Evolutionary conservation across 768 basidiomycete species (phyloP).

Genomic region (Dacryopinax primogenitus): DNA sequence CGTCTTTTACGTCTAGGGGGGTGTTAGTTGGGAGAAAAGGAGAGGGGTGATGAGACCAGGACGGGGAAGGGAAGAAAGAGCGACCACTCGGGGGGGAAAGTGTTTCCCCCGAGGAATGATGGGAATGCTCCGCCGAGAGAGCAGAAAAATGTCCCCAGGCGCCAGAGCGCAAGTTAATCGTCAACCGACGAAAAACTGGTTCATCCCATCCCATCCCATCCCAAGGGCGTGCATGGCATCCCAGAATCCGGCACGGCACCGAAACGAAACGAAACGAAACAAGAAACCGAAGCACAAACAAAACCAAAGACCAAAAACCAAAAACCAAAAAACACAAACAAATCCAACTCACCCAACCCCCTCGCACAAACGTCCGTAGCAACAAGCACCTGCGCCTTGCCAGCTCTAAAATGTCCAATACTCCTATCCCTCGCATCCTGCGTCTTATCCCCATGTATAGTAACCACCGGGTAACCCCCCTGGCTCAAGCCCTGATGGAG

Average conservation of each 20-base stretch:
- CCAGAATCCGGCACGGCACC: no score
- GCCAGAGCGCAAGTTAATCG: no score
- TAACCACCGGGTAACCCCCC: conserved; percentile 15
- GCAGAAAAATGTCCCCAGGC: no score
- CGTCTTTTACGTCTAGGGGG: not conserved
- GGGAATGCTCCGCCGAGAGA: no score
- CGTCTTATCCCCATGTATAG: conserved; percentile 38
- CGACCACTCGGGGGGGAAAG: no score
- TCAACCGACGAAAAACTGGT: no score
- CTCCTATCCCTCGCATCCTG: conserved; percentile 36
- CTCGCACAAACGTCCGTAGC: conserved; percentile 36
- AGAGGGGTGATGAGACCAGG: not conserved
- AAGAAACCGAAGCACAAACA: conserved; percentile 10
- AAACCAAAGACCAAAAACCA: no score
- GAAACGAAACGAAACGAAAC: not conserved
- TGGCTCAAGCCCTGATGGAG: conserved; percentile 18
- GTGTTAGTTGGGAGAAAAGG: not conserved
- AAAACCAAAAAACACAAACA: no score
- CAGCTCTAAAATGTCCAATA: conserved; percentile 34
- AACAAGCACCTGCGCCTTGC: conserved; percentile 26
- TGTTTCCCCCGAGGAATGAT: no score
- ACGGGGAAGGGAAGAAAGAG: not conserved
- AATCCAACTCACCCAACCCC: conserved; percentile 35
- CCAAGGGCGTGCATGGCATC: no score
- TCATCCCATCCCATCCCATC: no score